A percentile compares a stretch with the other conserved stretches of the same genome.
Conservation (phyloP, 495 filamentous ascomycete species). For the Neurospora sp. region DNA sequence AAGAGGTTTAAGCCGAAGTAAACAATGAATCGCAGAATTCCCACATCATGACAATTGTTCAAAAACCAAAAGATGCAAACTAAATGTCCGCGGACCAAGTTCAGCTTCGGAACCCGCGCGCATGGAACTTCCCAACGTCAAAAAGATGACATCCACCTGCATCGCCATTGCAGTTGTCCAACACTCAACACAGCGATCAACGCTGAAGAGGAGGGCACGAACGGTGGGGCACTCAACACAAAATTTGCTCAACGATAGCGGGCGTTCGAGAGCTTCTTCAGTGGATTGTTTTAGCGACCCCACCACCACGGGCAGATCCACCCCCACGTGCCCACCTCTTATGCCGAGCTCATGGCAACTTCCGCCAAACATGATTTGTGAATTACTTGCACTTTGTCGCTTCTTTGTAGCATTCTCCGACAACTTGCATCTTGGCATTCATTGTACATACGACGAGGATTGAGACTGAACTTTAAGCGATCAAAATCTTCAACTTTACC, state of each 20-base stretch:
- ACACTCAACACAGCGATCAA: not conserved
- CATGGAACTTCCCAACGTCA: not conserved
- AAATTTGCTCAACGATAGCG: slow-evolving; percentile 8
- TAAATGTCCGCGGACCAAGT: not conserved
- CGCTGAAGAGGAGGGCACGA: not conserved
- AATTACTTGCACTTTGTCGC: not conserved
- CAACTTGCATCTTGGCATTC: not conserved
- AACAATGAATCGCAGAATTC: not conserved
- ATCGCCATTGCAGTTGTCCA: not conserved
- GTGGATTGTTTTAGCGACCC: not conserved
- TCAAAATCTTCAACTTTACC: not conserved
- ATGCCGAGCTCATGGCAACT: not conserved
- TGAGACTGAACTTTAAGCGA: not conserved
- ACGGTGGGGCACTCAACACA: slow-evolving; percentile 6
- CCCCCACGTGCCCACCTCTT: not conserved
- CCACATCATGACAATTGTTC: too few species aligned
- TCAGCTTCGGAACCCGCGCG: not conserved
- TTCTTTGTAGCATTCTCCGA: not conserved
- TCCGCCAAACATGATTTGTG: not conserved
- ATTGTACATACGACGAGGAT: not conserved
- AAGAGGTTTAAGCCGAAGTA: not conserved
- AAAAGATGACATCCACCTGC: not conserved
- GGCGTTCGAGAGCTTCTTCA: not conserved
- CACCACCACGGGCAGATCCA: not conserved
- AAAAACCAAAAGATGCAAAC: not conserved